These are phyloP conservation scores for Fremontodendron californicum DNA, from an alignment of 345 rosid species.

Conservation along the genomic window DNA sequence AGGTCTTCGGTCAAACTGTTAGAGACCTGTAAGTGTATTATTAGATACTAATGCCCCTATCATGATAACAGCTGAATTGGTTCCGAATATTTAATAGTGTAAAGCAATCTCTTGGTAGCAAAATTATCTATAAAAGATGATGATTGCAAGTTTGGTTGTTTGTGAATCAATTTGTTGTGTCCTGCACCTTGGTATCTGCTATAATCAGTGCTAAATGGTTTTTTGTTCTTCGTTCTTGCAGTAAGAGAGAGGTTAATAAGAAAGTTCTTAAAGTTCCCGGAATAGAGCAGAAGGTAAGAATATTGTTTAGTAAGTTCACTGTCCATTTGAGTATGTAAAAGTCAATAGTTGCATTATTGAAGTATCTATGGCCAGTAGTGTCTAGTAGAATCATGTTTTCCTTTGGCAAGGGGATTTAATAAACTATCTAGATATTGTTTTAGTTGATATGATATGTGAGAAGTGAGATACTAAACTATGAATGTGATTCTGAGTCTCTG, in stretches of 20 bases:
- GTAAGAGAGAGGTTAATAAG: constrained; percentile 92
- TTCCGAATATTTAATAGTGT: background rate
- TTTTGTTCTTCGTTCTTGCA: constrained; percentile 27
- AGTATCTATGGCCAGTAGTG: background rate
- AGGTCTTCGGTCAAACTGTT: constrained; percentile 81
- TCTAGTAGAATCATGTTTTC: background rate
- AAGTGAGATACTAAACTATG: background rate
- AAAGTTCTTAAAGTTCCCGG: constrained; percentile 95
- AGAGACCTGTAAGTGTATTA: constrained; percentile 72
- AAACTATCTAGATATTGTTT: background rate
- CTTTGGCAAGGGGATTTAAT: background rate
- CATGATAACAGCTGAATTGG: background rate
- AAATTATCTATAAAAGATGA: background rate
- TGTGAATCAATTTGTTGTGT: background rate
- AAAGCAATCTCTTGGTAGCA: background rate
- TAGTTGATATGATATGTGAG: background rate
- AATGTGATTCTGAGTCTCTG: background rate
- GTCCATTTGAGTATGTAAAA: background rate
- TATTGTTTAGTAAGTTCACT: background rate
- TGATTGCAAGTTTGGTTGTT: background rate
- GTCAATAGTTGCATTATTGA: background rate
- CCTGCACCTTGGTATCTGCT: background rate
- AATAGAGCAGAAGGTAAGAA: constrained; percentile 75
- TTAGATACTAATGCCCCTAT: background rate
- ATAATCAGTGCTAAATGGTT: background rate